Conservation (phyloP, 2,329 filamentous ascomycete genomes). For the Calycina marina region DNA sequence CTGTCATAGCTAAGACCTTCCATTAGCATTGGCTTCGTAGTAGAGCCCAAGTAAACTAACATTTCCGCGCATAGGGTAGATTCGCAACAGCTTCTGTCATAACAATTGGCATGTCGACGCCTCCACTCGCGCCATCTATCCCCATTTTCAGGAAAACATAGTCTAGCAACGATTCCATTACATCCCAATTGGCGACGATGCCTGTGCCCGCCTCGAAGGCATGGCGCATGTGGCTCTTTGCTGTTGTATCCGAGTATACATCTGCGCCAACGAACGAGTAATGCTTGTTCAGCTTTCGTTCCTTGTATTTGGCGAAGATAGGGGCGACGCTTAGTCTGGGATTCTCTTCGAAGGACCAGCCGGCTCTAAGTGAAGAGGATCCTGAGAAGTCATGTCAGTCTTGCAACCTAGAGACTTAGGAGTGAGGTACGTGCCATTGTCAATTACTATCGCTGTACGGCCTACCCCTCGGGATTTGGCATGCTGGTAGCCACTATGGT, state of each 20-base stretch:
- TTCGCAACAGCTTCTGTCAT: slow-evolving; percentile 96
- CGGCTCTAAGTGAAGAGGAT: slow-evolving; percentile 76
- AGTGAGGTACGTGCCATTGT: slow-evolving; percentile 59
- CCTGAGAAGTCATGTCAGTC: slow-evolving; percentile 49
- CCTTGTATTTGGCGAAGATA: slow-evolving; percentile 87
- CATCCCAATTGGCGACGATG: slow-evolving; percentile 94
- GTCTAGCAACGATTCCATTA: slow-evolving; percentile 86
- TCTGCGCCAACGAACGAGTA: slow-evolving; percentile 88
- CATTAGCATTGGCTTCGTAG: slow-evolving; percentile 17
- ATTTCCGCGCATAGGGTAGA: slow-evolving; percentile 73
- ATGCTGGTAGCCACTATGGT: slow-evolving; percentile 47
- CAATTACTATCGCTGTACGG: slow-evolving; percentile 78
- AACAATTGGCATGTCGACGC: slow-evolving; percentile 73
- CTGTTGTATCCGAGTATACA: slow-evolving; percentile 88
- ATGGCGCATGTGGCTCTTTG: slow-evolving; percentile 76
- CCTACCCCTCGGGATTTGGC: slow-evolving; percentile 42
- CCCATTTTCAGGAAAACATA: slow-evolving; percentile 92
- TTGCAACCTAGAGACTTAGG: slow-evolving; percentile 9
- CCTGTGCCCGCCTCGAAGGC: slow-evolving; percentile 85
- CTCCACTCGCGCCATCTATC: slow-evolving; percentile 58
- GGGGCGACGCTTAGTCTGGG: slow-evolving; percentile 73
- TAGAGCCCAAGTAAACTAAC: slow-evolving; percentile 34
- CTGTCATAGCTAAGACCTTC: slow-evolving; percentile 64
- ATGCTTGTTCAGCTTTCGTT: slow-evolving; percentile 82
- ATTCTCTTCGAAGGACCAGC: slow-evolving; percentile 84